Conservation (phyloP, 2,329 filamentous ascomycete species). For the Aspergillus quadrilineatus region DNA sequence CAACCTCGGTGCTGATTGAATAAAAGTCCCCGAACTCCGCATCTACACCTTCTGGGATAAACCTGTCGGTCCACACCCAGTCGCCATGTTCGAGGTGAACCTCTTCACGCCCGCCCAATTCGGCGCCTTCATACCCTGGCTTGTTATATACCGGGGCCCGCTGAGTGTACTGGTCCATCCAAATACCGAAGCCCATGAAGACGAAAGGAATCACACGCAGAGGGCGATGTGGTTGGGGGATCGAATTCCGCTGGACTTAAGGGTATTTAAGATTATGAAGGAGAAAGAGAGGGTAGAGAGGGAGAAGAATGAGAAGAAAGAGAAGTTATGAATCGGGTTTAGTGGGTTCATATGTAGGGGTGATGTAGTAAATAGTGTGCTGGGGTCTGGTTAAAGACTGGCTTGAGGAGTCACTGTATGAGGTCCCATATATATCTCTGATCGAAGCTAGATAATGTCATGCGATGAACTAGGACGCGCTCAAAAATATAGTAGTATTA, state of each 20-base stretch:
- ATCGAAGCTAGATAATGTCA: too few species aligned
- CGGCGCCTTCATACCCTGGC: constrained; percentile 83
- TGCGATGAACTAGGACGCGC: too few species aligned
- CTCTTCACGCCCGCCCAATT: constrained; percentile 83
- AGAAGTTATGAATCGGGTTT: background rate
- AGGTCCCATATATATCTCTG: too few species aligned
- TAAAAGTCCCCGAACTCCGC: constrained; percentile 71
- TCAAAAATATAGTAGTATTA: too few species aligned
- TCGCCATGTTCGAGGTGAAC: constrained; percentile 93
- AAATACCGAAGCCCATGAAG: constrained; percentile 62
- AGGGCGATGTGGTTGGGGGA: constrained; percentile 48
- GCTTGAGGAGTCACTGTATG: background rate
- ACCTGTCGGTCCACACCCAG: constrained; percentile 77
- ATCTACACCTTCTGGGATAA: constrained; percentile 76
- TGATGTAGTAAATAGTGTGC: too few species aligned
- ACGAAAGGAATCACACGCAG: constrained; percentile 52
- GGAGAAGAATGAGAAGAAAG: background rate
- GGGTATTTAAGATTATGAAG: constrained; percentile 35
- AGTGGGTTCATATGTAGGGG: background rate
- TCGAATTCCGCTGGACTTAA: constrained; percentile 45
- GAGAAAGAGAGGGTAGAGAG: constrained; percentile 19
- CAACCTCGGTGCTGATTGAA: background rate
- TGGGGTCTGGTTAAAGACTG: too few species aligned
- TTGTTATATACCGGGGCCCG: constrained; percentile 77
- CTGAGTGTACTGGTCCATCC: constrained; percentile 79